Evolutionary conservation across 768 basidiomycete genomes (phyloP), one percentile per base, ranked within the genome.

Genomic region (Tricholoma furcatifolium): DNA sequence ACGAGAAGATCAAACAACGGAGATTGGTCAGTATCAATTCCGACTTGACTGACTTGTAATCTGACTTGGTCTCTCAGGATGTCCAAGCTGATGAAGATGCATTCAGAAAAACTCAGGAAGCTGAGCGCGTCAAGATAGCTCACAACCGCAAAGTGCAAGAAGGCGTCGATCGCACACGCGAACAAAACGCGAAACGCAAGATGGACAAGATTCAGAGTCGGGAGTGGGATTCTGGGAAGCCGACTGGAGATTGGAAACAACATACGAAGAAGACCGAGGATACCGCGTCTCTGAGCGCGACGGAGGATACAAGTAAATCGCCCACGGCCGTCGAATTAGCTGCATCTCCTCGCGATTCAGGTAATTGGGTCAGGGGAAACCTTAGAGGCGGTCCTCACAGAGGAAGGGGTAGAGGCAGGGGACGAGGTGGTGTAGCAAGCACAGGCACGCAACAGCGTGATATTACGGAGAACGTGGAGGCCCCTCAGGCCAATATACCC

Each of bases 211-310:
- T 83, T 20, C 82, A 82, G 61, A 83, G 71, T 57, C 80, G 91
- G 14, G 91, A 93, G 72, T 93, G 91, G 91, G 91, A 93, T 65
- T 85, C 88, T 24, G 87, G 82, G 17, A 93, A 93, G 60, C 67
- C 74, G 7, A 51, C 62, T 8, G 58, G 51, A 24, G 70, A 67
- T 23, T 66, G 68, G 70, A 71, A 69, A 55, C 54, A 60, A 20
- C 55, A 57, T 40, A 21, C 54, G n/a, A 58, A 55, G 8, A 58
- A 58, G n/a, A 21, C 52, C 14, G 54, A 63, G 43, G 44, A 54
- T 48, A 17, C 54, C 9, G 38, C 57, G 24, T 18, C 51, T 12
- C 46, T 21, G 31, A 51, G 20, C 18, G 40, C 56, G 15, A 32
- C 54, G 14, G 53, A 60, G 24, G 42, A 50, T 30, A 38, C 46